Base-by-base conservation (phyloP, 352 stramenopile species). In the Pythium dissotocum region DNA sequence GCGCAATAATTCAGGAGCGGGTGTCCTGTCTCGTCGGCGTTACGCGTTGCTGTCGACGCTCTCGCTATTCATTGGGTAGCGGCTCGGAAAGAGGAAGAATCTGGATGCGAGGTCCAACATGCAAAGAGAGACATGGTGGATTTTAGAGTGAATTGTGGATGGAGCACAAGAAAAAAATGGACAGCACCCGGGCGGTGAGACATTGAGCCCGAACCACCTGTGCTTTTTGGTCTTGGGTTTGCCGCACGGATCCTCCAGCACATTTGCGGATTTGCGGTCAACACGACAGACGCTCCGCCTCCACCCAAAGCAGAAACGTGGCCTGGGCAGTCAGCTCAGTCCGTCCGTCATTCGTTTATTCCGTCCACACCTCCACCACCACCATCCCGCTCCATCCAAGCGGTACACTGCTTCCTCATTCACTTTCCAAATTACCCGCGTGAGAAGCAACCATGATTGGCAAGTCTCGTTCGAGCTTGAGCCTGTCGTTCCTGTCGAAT, bases 401-500 rank as follows among this genome's bases (percentile, higher is more conserved):
- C 0, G 36, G 2, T 42, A 14, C 36, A 14, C 36, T 9, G 36
- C 6, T 42, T 42, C 36, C 36, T 12, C 14, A 16, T 14, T 42
- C 7, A 16, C 36, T 35, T n/a, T 35, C 32, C 35, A 7, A 46
- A 33, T 42, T 35, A 35, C 30, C 32, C 9, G 28, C 2, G 24
- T 44, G 46, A 26, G 56, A 21, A 13, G 12, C 18, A 26, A 63
- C 4, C n/a, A 68, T 73, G 67, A 73, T 73, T 48, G 33, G 46
- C 32, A 73, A 73, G 54, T 36, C 61, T 14, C 55, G 57, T 8
- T 67, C 67, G 55, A 67, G 49, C 33, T 56, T 73, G 2, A 53
- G 24, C 24, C 61, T 69, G 30, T 73, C 67, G 55, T 59, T 67
- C 40, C 67, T 73, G 4, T 73, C 61, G 33, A 48, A 35, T 13